Conservation (phyloP, 2,329 filamentous ascomycete genomes). For the Nemania sp. region DNA sequence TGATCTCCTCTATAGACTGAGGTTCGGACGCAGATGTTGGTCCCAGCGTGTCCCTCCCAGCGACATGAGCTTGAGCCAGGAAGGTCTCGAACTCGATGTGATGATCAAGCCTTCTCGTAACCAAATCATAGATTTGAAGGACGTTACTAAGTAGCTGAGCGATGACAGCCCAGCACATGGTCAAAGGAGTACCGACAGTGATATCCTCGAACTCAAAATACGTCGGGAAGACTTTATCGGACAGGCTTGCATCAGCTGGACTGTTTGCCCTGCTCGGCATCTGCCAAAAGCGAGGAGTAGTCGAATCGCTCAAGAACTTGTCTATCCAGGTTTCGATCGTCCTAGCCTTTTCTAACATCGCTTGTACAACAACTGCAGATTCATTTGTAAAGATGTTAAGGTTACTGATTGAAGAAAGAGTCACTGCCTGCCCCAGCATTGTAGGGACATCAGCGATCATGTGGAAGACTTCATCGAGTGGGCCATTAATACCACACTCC, state of each 20-base stretch:
- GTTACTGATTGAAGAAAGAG: conserved; percentile 21
- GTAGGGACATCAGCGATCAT: conserved; percentile 23
- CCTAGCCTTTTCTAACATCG: conserved; percentile 18
- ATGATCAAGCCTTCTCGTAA: conserved; percentile 18
- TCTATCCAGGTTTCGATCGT: conserved; percentile 23
- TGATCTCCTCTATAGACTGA: conserved; percentile 23
- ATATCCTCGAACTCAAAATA: conserved; percentile 29
- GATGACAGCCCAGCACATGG: conserved; percentile 25
- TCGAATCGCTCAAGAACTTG: conserved; percentile 19
- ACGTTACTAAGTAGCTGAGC: conserved; percentile 27
- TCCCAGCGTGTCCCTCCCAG: background rate
- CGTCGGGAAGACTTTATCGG: conserved; percentile 21
- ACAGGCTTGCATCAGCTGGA: conserved; percentile 19
- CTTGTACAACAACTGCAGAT: conserved; percentile 15
- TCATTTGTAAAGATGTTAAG: conserved; percentile 12
- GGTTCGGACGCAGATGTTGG: background rate
- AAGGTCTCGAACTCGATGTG: conserved; percentile 18
- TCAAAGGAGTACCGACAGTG: conserved; percentile 16
- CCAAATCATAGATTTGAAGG: conserved; percentile 27
- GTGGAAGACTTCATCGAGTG: conserved; percentile 25
- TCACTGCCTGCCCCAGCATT: conserved; percentile 20
- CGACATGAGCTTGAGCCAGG: conserved; percentile 4
- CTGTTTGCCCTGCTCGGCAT: conserved; percentile 23
- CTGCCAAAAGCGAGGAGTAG: conserved; percentile 21
- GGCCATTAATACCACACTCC: conserved; percentile 19